Evolutionary conservation across 2,329 filamentous ascomycete species (phyloP).

Genomic region (Fusarium dlaminii): DNA sequence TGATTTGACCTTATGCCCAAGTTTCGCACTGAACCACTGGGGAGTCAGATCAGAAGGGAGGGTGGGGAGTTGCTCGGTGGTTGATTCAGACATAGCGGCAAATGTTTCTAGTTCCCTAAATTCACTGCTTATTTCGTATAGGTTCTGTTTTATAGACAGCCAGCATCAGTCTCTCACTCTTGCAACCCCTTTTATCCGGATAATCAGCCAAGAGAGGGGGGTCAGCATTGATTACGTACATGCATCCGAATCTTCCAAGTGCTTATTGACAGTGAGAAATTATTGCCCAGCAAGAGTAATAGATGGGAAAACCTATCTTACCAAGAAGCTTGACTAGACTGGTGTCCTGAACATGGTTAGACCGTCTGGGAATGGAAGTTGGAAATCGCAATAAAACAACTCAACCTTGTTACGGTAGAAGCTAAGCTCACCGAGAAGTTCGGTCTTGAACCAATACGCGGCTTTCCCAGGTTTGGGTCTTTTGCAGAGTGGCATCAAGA

Average conservation of each 20-base stretch:
- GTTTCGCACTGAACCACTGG: constrained; percentile 38
- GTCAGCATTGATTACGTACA: not conserved
- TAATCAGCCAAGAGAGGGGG: not conserved
- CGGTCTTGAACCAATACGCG: not conserved
- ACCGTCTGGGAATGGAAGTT: not conserved
- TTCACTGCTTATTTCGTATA: not conserved
- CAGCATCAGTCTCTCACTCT: not conserved
- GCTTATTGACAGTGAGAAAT: not conserved
- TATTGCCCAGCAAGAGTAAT: not conserved
- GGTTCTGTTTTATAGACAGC: not conserved
- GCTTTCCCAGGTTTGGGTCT: not conserved
- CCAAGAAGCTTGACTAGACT: not conserved
- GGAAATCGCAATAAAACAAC: not conserved
- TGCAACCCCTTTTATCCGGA: not conserved
- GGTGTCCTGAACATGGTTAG: not conserved
- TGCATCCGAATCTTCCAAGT: constrained; percentile 8
- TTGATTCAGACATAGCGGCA: constrained; percentile 6
- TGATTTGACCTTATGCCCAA: constrained; percentile 33
- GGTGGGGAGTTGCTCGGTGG: constrained; percentile 25
- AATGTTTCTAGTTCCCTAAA: not conserved
- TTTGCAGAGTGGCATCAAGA: not conserved
- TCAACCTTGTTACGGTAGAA: not conserved
- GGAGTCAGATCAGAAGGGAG: constrained; percentile 35
- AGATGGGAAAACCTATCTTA: not conserved
- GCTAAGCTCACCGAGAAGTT: not conserved